These are phyloP conservation scores for Cantharellus anzutake DNA, from an alignment of 768 basidiomycete species.

Conservation along the genomic window DNA sequence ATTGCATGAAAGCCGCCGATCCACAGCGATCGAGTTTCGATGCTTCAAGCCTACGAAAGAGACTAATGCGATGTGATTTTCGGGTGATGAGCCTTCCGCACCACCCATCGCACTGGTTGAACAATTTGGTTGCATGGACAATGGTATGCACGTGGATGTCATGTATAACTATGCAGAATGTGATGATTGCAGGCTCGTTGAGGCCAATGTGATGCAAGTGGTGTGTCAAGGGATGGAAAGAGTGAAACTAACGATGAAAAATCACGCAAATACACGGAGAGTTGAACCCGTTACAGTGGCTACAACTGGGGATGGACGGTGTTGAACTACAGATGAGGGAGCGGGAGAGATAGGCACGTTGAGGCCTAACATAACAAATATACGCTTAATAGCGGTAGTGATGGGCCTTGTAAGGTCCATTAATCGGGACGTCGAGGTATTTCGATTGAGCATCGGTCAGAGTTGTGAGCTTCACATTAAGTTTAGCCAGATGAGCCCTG, in stretches of 20 bases:
- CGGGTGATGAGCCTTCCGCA: neutral
- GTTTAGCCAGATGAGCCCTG: slow-evolving; percentile 76
- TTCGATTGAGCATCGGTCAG: slow-evolving; percentile 53
- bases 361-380: slow-evolving; percentile 3
- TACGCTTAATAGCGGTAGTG: slow-evolving; percentile 44
- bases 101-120: neutral
- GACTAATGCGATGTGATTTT: neutral
- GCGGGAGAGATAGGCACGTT: slow-evolving; percentile 3
- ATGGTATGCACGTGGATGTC: neutral
- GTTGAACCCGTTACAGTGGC: no score
- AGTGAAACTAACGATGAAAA: neutral
- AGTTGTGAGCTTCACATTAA: slow-evolving; percentile 86
- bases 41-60: slow-evolving; percentile 36
- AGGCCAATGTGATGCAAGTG: neutral
- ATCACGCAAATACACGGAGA: no score
- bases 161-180: no score
- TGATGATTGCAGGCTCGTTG: slow-evolving; percentile 1
- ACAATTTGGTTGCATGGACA: neutral
- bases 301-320: neutral
- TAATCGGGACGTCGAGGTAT: slow-evolving; percentile 79
- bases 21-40: slow-evolving; percentile 86
- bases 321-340: neutral
- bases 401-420: slow-evolving; percentile 59
- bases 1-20: slow-evolving; percentile 66
- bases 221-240: neutral